Evolutionary conservation across 768 basidiomycete species (phyloP).

Genomic region (Russula griseocarnosa): DNA sequence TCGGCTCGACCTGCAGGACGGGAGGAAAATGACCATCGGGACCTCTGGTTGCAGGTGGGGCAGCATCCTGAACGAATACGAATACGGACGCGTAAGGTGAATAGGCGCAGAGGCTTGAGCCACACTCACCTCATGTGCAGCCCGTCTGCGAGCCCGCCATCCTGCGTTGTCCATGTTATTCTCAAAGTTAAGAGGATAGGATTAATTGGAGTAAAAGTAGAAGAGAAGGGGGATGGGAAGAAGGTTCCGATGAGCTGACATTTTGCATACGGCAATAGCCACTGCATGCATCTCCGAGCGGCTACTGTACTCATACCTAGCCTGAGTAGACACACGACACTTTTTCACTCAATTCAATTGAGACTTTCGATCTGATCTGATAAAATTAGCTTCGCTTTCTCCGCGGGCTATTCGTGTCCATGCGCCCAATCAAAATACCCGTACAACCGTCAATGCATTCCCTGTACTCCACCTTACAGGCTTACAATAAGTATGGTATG

Average conservation of each 20-base stretch:
- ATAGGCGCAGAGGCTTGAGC: neutral
- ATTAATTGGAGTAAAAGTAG: neutral
- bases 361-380: too few relatives aligned
- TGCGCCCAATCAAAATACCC: neutral
- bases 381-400: neutral
- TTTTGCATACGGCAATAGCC: neutral
- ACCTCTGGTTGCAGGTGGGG: constrained; percentile 37
- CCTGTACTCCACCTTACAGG: constrained; percentile 10
- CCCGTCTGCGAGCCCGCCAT: constrained; percentile 67
- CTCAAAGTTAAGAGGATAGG: neutral
- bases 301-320: too few relatives aligned
- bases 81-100: neutral
- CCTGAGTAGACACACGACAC: too few relatives aligned
- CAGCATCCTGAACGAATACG: constrained; percentile 28
- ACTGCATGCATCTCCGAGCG: neutral
- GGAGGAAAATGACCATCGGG: constrained; percentile 52
- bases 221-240: neutral
- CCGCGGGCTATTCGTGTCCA: neutral
- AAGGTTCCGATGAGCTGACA: neutral
- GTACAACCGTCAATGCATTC: constrained; percentile 9
- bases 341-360: too few relatives aligned
- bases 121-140: constrained; percentile 41
- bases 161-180: constrained; percentile 67
- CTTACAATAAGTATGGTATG: constrained; percentile 13
- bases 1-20: constrained; percentile 54